A percentile compares a stretch with the other conserved stretches of the same genome.
Evolutionary conservation across 148 eudicot genomes (phyloP).

Genomic region (Fagopyrum homotropicum): DNA sequence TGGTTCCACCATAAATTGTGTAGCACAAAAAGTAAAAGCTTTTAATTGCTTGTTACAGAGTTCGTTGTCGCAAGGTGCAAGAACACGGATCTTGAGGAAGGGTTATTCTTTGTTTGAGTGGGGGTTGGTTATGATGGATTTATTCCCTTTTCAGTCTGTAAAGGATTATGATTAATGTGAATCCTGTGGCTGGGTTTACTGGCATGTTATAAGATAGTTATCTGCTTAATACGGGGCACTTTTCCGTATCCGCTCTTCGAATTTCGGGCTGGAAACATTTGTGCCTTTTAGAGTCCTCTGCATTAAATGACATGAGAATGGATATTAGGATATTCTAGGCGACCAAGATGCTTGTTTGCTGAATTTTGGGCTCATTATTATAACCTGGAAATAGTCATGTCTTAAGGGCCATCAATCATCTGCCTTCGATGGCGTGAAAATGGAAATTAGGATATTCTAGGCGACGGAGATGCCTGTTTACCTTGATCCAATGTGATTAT

Average conservation of each 20-base stretch:
- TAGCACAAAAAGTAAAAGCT: constrained; percentile 33
- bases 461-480: neutral
- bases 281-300: too few species aligned
- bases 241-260: neutral
- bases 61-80: constrained; percentile 63
- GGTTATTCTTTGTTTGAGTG: constrained; percentile 5
- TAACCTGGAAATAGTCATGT: neutral
- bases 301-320: too few species aligned
- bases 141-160: neutral
- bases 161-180: neutral
- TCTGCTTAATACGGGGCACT: neutral
- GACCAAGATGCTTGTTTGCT: too few species aligned
- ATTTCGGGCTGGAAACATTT: too few species aligned
- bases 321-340: too few species aligned
- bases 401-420: neutral
- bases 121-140: constrained; percentile 1
- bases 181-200: neutral
- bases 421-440: neutral
- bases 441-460: constrained; percentile 1
- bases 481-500: neutral
- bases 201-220: neutral
- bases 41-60: constrained; percentile 79
- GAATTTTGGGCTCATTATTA: neutral
- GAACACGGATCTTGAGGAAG: constrained; percentile 81
- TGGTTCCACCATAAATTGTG: constrained; percentile 18